Conservation (phyloP, 352 stramenopile species). For the Phytophthora macrochlamydospora region DNA sequence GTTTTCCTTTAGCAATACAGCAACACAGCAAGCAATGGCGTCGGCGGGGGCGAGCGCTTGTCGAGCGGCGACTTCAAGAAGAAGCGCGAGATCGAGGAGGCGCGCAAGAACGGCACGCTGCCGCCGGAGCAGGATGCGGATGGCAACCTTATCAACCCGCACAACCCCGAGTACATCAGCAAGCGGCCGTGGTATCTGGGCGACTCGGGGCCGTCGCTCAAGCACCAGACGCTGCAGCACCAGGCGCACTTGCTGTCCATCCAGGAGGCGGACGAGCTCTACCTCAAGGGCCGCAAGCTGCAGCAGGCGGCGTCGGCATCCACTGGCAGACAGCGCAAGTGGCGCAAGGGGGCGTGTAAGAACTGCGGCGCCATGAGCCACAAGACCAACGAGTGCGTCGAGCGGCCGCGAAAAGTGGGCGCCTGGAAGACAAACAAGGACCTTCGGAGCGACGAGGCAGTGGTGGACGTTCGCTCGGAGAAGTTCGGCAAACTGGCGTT, state of each 20-base stretch:
- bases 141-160: slow-evolving; percentile 98
- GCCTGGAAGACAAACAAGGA: slow-evolving; percentile 94
- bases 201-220: slow-evolving; percentile 92
- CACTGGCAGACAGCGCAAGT: slow-evolving; percentile 54
- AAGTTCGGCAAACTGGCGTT: slow-evolving; percentile 95
- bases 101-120: slow-evolving; percentile 87
- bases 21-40: slow-evolving; percentile 42
- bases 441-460: slow-evolving; percentile 84
- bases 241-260: slow-evolving; percentile 91
- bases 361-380: slow-evolving; percentile 95
- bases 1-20: neutral
- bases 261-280: slow-evolving; percentile 88
- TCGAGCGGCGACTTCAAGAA: slow-evolving; percentile 85
- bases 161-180: slow-evolving; percentile 99
- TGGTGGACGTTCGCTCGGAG: slow-evolving; percentile 87
- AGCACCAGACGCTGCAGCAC: slow-evolving; percentile 94
- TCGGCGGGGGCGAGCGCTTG: slow-evolving; percentile 71
- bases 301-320: neutral
- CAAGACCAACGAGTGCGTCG: slow-evolving; percentile 92
- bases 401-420: slow-evolving; percentile 90
- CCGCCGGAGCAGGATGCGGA: slow-evolving; percentile 89
- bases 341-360: slow-evolving; percentile 92
- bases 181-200: slow-evolving; percentile 99
- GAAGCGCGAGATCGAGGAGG: slow-evolving; percentile 91
- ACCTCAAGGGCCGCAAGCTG: slow-evolving; percentile 49